Evolutionary conservation across 2,329 filamentous ascomycete species (phyloP).

Genomic region (Stenocarpella maydis): DNA sequence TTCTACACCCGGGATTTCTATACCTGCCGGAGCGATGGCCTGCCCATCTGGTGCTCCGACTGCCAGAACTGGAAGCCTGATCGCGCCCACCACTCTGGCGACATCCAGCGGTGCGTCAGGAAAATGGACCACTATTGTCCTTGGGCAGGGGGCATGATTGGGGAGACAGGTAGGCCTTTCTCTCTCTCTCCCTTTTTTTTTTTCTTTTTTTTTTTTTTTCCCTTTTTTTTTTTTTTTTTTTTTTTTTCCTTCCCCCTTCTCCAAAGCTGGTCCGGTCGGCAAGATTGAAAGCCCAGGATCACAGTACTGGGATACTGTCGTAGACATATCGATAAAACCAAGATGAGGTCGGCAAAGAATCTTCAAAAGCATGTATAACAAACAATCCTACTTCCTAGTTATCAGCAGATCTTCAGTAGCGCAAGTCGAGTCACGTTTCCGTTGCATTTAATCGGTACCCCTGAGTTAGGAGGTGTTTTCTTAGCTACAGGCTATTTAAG

Average conservation of each 20-base stretch:
- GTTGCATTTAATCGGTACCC: constrained; percentile 5
- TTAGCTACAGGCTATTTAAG: too few species aligned
- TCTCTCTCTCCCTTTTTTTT: too few species aligned
- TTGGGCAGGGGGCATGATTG: constrained; percentile 94
- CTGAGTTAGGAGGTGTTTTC: too few species aligned
- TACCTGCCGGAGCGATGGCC: constrained; percentile 81
- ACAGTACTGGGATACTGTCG: constrained; percentile 21
- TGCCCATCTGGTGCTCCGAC: constrained; percentile 85
- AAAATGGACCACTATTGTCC: constrained; percentile 98
- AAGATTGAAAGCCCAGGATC: constrained; percentile 2
- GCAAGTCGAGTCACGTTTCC: neutral
- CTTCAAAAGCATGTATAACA: constrained; percentile 5
- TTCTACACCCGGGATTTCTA: constrained; percentile 89
- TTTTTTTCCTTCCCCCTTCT: neutral
- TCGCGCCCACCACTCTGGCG: constrained; percentile 84
- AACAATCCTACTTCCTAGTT: neutral
- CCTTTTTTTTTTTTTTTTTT: neutral
- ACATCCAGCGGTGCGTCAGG: constrained; percentile 80
- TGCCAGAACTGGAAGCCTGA: constrained; percentile 92
- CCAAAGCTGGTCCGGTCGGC: neutral
- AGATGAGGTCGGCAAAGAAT: neutral
- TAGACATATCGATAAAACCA: neutral
- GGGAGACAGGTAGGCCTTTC: constrained; percentile 70
- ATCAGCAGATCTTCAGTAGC: neutral
- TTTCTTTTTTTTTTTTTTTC: too few species aligned